Evolutionary conservation across 2,329 filamentous ascomycete species (phyloP).

Genomic region (Aspergillus floridensis): DNA sequence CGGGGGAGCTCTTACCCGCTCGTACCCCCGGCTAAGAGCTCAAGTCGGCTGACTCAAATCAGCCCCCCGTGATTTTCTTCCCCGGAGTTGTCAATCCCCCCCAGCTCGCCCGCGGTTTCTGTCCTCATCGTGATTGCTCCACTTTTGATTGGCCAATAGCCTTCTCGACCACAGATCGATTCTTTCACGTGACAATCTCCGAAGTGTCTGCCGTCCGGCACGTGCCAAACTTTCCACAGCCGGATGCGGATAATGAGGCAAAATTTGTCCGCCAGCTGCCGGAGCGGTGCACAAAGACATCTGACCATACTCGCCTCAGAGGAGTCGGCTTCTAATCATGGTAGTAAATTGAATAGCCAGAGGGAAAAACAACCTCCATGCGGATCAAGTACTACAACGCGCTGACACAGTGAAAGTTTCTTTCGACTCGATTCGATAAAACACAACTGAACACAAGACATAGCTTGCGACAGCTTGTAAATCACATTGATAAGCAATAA

Average conservation of each 20-base stretch:
- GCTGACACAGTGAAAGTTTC: no score
- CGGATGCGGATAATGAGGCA: background rate
- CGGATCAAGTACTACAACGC: background rate
- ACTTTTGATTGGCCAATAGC: background rate
- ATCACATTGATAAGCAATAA: background rate
- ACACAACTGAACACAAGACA: background rate
- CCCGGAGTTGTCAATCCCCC: background rate
- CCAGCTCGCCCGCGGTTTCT: background rate
- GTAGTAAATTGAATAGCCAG: background rate
- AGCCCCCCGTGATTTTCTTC: background rate
- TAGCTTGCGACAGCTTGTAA: background rate
- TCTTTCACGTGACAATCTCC: background rate
- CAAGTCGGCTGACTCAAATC: background rate
- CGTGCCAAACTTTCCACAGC: background rate
- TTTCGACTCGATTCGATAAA: no score
- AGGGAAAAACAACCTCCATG: background rate
- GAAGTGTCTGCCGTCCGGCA: background rate
- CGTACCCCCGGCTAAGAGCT: background rate
- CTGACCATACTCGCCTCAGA: background rate
- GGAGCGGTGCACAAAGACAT: background rate
- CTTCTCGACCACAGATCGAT: background rate
- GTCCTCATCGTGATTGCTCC: background rate
- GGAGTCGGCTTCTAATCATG: background rate
- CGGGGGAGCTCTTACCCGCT: constrained; percentile 5
- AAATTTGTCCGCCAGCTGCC: background rate